phyloP scores from a whole-genome alignment of 106 monocot species.

The Allium cepa region DNA sequence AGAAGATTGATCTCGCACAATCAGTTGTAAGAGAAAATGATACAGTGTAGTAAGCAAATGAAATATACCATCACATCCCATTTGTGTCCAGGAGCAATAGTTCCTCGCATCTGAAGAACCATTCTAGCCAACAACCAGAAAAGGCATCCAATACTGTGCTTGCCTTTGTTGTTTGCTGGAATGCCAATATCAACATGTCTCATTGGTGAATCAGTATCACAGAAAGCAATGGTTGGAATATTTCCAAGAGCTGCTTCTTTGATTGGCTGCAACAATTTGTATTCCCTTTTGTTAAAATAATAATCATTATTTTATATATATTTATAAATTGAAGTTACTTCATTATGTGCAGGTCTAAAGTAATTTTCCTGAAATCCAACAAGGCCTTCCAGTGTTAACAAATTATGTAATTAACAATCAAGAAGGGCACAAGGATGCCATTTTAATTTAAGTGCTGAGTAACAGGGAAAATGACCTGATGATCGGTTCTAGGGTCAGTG shows the following conservation, averaged over 20 bases:
- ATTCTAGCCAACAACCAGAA: slow-evolving; percentile 92
- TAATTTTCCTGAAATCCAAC: no score
- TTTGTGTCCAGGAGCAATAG: slow-evolving; percentile 59
- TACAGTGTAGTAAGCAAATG: background rate
- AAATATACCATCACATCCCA: slow-evolving; percentile 78
- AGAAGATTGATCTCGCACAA: background rate
- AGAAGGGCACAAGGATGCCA: no score
- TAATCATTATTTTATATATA: no score
- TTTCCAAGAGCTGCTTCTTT: slow-evolving; percentile 82
- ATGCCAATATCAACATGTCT: slow-evolving; percentile 87
- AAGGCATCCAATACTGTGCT: slow-evolving; percentile 77
- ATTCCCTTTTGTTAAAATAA: no score
- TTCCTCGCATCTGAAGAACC: slow-evolving; percentile 86
- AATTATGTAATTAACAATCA: no score
- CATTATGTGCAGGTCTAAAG: no score
- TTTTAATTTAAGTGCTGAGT: no score
- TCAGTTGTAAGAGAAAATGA: background rate
- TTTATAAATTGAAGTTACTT: no score
- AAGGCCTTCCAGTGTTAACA: no score
- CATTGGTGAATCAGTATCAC: slow-evolving; percentile 86
- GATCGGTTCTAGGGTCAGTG: slow-evolving; percentile 51
- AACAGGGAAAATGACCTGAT: slow-evolving; percentile 20
- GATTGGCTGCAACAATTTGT: slow-evolving; percentile 43
- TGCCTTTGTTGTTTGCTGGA: slow-evolving; percentile 94
- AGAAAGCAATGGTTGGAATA: slow-evolving; percentile 84